Evolutionary conservation across 2,329 filamentous ascomycete genomes (phyloP).

Genomic region (Xylariaceae sp.): DNA sequence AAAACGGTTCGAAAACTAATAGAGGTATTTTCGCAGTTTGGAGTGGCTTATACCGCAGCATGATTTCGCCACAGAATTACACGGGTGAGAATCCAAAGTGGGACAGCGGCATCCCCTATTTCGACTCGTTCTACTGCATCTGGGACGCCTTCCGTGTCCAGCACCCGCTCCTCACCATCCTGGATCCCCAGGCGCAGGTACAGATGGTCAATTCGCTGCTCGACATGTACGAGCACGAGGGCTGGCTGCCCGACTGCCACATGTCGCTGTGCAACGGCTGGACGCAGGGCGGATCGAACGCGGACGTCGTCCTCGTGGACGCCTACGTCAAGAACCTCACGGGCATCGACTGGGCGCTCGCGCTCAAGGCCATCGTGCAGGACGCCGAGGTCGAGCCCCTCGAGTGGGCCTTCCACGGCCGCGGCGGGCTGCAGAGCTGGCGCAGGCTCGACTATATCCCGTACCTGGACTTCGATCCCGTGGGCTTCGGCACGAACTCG

Average conservation of each 20-base stretch:
- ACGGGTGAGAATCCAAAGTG: constrained; percentile 60
- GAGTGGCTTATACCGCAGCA: constrained; percentile 55
- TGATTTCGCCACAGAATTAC: constrained; percentile 62
- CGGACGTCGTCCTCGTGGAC: constrained; percentile 58
- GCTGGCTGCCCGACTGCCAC: constrained; percentile 62
- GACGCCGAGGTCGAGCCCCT: constrained; percentile 57
- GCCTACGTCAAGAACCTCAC: constrained; percentile 58
- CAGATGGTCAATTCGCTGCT: constrained; percentile 59
- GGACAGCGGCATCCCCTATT: constrained; percentile 57
- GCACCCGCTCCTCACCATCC: constrained; percentile 57
- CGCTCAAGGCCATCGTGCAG: constrained; percentile 58
- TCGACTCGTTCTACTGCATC: constrained; percentile 52
- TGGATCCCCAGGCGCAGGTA: constrained; percentile 55
- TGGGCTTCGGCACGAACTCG: constrained; percentile 56
- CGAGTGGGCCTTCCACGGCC: constrained; percentile 60
- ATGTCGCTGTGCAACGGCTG: constrained; percentile 63
- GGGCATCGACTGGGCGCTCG: constrained; percentile 54
- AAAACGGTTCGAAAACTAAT: constrained; percentile 4
- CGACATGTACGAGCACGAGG: constrained; percentile 60
- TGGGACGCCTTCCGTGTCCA: constrained; percentile 61
- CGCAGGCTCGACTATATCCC: constrained; percentile 61
- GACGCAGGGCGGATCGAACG: constrained; percentile 63
- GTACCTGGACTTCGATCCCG: constrained; percentile 53
- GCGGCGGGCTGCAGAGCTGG: constrained; percentile 62
- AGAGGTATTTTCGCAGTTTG: constrained; percentile 36